Percentiles rank a stretch among this genome's conserved stretches.
phyloP scores from a whole-genome alignment of 768 basidiomycete species.

The Rickenella mellea region DNA sequence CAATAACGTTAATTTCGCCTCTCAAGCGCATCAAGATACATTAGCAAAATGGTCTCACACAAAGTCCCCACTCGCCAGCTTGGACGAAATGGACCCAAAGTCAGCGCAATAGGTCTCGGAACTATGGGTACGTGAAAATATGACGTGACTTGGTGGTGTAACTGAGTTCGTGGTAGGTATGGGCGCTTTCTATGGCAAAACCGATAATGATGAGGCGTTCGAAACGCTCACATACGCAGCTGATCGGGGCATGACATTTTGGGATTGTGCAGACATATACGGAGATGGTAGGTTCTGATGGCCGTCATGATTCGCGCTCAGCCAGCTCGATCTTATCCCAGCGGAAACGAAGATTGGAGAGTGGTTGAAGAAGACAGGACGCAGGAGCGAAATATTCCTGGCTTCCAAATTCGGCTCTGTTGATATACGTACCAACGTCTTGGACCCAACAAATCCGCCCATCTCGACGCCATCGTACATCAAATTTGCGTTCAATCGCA shows the following conservation, averaged over 20 bases:
- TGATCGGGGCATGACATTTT: conserved; percentile 22
- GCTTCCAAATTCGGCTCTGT: conserved; percentile 46
- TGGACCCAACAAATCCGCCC: too few relatives aligned
- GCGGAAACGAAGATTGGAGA: conserved; percentile 14
- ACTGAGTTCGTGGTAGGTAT: too few relatives aligned
- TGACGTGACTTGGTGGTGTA: too few relatives aligned
- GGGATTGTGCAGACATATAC: conserved; percentile 39
- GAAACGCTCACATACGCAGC: conserved; percentile 9
- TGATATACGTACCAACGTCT: not conserved
- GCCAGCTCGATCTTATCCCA: conserved; percentile 1
- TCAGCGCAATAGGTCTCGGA: conserved; percentile 7
- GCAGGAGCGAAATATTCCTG: conserved; percentile 44
- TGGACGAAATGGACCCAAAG: conserved; percentile 6
- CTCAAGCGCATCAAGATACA: too few relatives aligned
- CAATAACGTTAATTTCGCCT: too few relatives aligned
- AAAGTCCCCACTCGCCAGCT: conserved; percentile 3
- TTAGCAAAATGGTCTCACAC: too few relatives aligned
- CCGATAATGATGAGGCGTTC: conserved; percentile 8
- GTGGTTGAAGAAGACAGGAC: conserved; percentile 43
- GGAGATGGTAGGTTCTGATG: conserved; percentile 13
- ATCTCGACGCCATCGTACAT: conserved; percentile 3
- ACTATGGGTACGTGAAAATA: conserved; percentile 5
- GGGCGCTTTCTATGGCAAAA: conserved; percentile 10
- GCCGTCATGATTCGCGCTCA: not conserved
- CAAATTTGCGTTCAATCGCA: not conserved